Base-by-base conservation (phyloP, 2,329 filamentous ascomycete genomes). In the Neonectria sp. region DNA sequence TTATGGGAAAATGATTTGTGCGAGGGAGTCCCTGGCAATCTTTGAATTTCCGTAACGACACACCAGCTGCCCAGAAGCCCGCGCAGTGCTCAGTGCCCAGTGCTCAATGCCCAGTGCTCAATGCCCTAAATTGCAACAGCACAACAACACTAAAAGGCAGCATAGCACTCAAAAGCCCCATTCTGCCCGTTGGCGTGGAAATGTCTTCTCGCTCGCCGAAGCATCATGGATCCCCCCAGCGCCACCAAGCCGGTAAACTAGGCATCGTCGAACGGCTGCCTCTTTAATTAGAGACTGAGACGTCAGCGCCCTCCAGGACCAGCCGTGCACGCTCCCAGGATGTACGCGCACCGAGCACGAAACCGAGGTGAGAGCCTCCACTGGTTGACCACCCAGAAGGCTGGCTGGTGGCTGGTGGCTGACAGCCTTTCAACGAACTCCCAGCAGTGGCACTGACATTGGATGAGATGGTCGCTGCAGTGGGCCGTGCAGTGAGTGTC, bases 201-300 rank as follows among this genome's bases (percentile, higher is more conserved):
- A 55, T 59, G 15, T 24, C 37, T 37, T 49, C 25, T 55, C 55
- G 29, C 31, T 33, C 31, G 31, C 31, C 52, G 12, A 61, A 46
- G 33, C 55, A 58, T 31, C 31, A 33, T 31, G 29, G 29, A 31
- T 31, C 13, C 40, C 55, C 43, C 58, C 40, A 40, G 58, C 52
- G 24, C 48, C 33, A 27, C 24, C 57, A 29, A 45, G 25, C 51
- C 29, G 52, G 58, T 43, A 46, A 24, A 35, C 53, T 24, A 57
- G 63, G 40, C 63, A n/a, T 46, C 29, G 43, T 37, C 60, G 46
- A 59, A 60, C 60, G 46, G 40, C 49, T 46, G 27, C 29, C 60
- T 40, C 55, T 58, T 27, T 57, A 61, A 67, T 63, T 60, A 60
- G 60, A 25, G 17, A 43, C 51, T 49, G 55, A 63, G 43, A 33